Base-by-base conservation (phyloP, 2,329 filamentous ascomycete species). In the Trichophyton benhamiae region DNA sequence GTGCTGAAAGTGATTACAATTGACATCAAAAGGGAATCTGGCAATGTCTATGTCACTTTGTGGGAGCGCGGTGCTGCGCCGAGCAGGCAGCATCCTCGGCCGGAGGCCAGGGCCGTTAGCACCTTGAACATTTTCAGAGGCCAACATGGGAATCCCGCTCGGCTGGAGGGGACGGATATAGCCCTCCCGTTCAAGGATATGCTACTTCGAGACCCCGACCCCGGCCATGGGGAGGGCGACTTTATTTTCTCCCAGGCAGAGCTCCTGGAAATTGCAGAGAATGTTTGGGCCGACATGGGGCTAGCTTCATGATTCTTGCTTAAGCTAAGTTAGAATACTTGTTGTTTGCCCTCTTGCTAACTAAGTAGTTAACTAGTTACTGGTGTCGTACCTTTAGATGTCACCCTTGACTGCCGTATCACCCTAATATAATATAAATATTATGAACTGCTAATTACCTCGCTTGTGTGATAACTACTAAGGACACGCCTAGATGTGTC, bases 11-110 rank as follows among this genome's bases (percentile, higher is more conserved):
- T 22, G 4, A 61, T 63, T 49, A 44, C 59, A 7, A 59, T 63
- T 49, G 61, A 63, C 42, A 63, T 60, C 27, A 63, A 62, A 46
- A 8, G 46, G 22, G 6, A 3, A 9, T 57, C 22, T 17, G 49
- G 53, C 4, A 60, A 58, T n/a, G 57, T 62, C 30, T 62, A 60
- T 25, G 49, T 60, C 6, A 57, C 33, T 22, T 6, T 36, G 15
- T 60, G 62, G 62, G 41, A 62, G 57, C 48, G 60, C 20, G 33
- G 46, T 7, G 27, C 41, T 1, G 27, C 38, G 7, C 20, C 27
- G 30, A 27, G 2, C 20, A 46, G 9, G 15, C 46, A 60, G 22
- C 44, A 63, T 53, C 62, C 62, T 5, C 33, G 60, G 4, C 60
- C 62, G 11, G 9, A 30, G 52, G 60, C 63, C 3, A 13, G 15